phyloP scores from a whole-genome alignment of 495 filamentous ascomycete genomes.

The Penicillium soppii region DNA sequence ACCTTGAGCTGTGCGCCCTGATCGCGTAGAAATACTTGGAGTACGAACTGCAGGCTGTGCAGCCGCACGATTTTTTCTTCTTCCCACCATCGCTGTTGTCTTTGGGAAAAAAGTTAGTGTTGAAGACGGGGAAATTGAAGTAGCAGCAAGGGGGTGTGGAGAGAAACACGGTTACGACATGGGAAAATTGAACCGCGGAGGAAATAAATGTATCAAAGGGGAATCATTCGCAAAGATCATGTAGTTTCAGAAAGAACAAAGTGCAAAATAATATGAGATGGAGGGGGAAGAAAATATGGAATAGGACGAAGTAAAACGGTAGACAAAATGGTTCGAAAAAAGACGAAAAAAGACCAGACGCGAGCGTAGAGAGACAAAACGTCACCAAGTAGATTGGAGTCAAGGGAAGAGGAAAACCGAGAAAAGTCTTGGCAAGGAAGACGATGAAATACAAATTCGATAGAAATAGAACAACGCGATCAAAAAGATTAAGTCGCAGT shows the following conservation, averaged over 20 bases:
- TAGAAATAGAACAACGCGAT: constrained; percentile 1
- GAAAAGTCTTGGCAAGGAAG: constrained; percentile 8
- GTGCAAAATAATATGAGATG: background rate
- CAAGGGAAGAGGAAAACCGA: constrained; percentile 1
- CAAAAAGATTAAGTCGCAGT: background rate
- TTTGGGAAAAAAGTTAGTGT: constrained; percentile 12
- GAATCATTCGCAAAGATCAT: background rate
- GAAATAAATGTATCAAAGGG: background rate
- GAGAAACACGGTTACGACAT: background rate
- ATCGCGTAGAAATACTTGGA: constrained; percentile 22
- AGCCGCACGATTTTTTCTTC: constrained; percentile 20
- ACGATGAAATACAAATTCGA: background rate
- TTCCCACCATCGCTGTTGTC: constrained; percentile 35
- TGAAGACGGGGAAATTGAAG: constrained; percentile 2
- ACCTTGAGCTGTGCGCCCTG: constrained; percentile 21
- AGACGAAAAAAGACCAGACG: background rate
- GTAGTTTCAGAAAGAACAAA: background rate
- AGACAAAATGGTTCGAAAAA: background rate
- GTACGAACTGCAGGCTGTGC: constrained; percentile 10
- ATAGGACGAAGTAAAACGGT: background rate
- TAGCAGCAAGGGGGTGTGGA: constrained; percentile 9
- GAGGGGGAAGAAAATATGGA: background rate
- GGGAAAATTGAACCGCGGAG: background rate
- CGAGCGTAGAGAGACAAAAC: constrained; percentile 1
- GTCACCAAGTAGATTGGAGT: background rate